phyloP scores from a whole-genome alignment of 192 early-diverging fungal genomes.

The Backusella psychrophila region DNA sequence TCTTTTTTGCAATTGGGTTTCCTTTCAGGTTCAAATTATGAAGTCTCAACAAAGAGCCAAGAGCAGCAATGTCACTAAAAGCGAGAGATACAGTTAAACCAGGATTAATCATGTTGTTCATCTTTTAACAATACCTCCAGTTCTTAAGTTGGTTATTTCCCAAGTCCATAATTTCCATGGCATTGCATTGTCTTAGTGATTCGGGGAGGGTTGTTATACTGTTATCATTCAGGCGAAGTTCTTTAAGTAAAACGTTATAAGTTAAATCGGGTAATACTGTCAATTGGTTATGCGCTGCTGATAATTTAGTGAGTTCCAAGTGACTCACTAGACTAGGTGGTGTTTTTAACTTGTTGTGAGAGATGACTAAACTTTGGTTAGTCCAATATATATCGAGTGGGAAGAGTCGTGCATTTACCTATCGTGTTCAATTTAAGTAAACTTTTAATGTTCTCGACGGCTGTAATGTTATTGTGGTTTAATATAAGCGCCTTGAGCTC shows the following conservation, averaged over 20 bases:
- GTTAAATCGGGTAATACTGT: slow-evolving; percentile 66
- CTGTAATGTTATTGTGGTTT: slow-evolving; percentile 69
- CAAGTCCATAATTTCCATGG: slow-evolving; percentile 71
- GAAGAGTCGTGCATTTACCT: slow-evolving; percentile 34
- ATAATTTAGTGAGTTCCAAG: slow-evolving; percentile 70
- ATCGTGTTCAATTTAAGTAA: slow-evolving; percentile 68
- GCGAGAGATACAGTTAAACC: too few species aligned
- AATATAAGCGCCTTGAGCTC: slow-evolving; percentile 77
- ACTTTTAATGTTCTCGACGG: slow-evolving; percentile 61
- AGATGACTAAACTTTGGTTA: slow-evolving; percentile 51
- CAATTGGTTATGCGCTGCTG: slow-evolving; percentile 71
- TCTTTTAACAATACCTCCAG: slow-evolving; percentile 42
- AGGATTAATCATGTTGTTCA: background rate
- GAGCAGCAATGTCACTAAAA: slow-evolving; percentile 49
- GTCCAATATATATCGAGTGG: too few species aligned
- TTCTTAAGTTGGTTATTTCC: slow-evolving; percentile 64
- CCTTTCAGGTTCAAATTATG: slow-evolving; percentile 72
- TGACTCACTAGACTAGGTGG: slow-evolving; percentile 56
- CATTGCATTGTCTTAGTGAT: slow-evolving; percentile 45
- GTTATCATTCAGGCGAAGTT: slow-evolving; percentile 78
- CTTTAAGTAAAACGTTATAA: slow-evolving; percentile 55
- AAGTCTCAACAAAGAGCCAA: slow-evolving; percentile 50
- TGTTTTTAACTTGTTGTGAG: slow-evolving; percentile 68
- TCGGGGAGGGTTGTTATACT: slow-evolving; percentile 61
- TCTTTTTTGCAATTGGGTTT: slow-evolving; percentile 54